A percentile compares a stretch with the other conserved stretches of the same genome.
These are phyloP conservation scores for Rhodotorula paludigena DNA, from an alignment of 768 basidiomycete genomes.

Conservation along the genomic window DNA sequence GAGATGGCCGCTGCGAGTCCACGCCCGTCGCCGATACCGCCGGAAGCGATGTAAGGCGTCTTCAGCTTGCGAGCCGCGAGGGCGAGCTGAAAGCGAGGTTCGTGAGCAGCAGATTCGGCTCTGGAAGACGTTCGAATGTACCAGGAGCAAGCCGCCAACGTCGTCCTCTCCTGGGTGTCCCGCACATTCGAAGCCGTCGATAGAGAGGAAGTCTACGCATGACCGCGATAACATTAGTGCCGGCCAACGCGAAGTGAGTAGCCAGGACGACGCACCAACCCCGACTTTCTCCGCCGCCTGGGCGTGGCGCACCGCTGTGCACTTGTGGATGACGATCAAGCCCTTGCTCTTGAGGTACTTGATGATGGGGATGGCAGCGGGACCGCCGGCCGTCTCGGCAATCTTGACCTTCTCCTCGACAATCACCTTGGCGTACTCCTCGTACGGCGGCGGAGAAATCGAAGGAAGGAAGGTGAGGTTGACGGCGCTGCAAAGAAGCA, in stretches of 20 bases:
- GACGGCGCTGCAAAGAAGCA: slow-evolving; percentile 31
- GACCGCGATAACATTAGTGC: too few species aligned
- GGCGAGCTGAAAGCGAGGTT: slow-evolving; percentile 7
- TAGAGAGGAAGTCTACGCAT: slow-evolving; percentile 10
- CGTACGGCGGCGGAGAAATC: slow-evolving; percentile 87
- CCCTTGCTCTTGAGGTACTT: slow-evolving; percentile 64
- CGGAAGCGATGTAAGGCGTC: slow-evolving; percentile 82
- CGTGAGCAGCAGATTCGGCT: slow-evolving; percentile 13
- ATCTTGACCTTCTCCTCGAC: slow-evolving; percentile 76
- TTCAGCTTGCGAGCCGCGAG: slow-evolving; percentile 64
- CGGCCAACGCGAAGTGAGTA: neutral
- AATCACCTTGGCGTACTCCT: slow-evolving; percentile 61
- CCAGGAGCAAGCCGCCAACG: slow-evolving; percentile 78
- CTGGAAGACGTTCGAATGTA: slow-evolving; percentile 43
- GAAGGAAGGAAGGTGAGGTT: slow-evolving; percentile 62
- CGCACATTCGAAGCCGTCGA: slow-evolving; percentile 53
- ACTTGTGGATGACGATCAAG: slow-evolving; percentile 79
- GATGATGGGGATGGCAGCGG: slow-evolving; percentile 54
- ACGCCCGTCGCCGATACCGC: slow-evolving; percentile 79
- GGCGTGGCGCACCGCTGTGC: slow-evolving; percentile 78
- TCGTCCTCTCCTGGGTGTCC: slow-evolving; percentile 95
- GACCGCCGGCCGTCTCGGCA: slow-evolving; percentile 90
- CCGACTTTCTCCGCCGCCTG: slow-evolving; percentile 61
- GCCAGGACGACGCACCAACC: slow-evolving; percentile 3
- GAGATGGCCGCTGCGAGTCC: slow-evolving; percentile 77